These are phyloP conservation scores for Apophysomyces variabilis DNA, from an alignment of 371 early-diverging fungal genomes.

Conservation along the genomic window DNA sequence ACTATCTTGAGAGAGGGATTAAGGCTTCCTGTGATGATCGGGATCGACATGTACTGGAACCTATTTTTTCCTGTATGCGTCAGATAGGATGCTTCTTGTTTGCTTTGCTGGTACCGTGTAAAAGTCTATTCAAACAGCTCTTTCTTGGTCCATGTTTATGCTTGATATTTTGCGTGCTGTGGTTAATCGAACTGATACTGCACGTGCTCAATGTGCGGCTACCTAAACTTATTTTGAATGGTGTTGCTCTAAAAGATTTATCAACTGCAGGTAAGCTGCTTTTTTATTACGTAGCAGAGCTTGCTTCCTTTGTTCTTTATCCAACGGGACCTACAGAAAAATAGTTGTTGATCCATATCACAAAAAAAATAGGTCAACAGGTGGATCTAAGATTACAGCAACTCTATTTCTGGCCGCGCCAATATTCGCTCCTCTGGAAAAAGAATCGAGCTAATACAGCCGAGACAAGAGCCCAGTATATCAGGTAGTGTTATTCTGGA, in stretches of 20 bases:
- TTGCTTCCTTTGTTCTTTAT: neutral
- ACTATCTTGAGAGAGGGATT: conserved; percentile 51
- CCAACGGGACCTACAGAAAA: no score
- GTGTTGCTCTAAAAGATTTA: conserved; percentile 66
- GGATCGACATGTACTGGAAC: conserved; percentile 4
- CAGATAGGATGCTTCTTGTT: no score
- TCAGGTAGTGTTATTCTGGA: conserved; percentile 53
- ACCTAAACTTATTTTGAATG: conserved; percentile 61
- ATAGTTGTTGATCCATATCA: no score
- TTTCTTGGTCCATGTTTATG: conserved; percentile 41
- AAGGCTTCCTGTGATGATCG: conserved; percentile 14
- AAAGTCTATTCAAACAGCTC: conserved; percentile 14
- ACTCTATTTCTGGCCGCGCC: conserved; percentile 82
- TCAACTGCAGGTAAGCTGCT: conserved; percentile 57
- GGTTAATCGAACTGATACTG: conserved; percentile 54
- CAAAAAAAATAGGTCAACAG: conserved; percentile 61
- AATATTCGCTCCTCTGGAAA: conserved; percentile 67
- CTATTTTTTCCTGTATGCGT: neutral
- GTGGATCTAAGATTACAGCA: conserved; percentile 82
- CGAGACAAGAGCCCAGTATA: conserved; percentile 79
- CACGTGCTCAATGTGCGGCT: conserved; percentile 58
- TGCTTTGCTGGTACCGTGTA: no score
- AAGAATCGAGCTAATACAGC: conserved; percentile 70
- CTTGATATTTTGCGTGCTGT: conserved; percentile 47
- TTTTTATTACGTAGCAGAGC: neutral